Evolutionary conservation across 163 green algal species (phyloP).

Genomic region (Prototheca stagnorum): DNA sequence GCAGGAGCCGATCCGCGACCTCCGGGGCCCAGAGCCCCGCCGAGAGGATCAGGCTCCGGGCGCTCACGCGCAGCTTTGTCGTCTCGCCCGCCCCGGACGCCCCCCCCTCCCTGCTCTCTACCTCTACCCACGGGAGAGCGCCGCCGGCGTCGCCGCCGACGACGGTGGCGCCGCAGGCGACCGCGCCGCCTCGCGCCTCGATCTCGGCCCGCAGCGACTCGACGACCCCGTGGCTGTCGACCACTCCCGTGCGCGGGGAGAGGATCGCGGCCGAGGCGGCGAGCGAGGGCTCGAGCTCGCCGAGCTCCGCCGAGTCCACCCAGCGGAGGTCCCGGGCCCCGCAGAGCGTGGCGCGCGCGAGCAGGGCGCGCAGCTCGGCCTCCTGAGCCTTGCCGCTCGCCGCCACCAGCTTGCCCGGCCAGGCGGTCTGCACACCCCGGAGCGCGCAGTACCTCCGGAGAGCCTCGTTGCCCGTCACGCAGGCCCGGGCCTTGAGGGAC

Average conservation of each 20-base stretch:
- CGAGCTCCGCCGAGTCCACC: conserved; percentile 9
- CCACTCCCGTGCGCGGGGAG: conserved; percentile 39
- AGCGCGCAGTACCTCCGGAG: conserved; percentile 28
- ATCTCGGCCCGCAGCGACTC: conserved; percentile 8
- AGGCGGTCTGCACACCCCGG: conserved; percentile 18
- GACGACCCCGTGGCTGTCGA: conserved; percentile 31
- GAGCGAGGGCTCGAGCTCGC: conserved; percentile 34
- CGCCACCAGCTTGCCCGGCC: conserved; percentile 47
- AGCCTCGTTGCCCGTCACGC: conserved; percentile 35
- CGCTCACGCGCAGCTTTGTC: conserved; percentile 13
- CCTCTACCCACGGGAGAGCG: conserved; percentile 10
- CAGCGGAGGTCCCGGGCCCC: conserved; percentile 8
- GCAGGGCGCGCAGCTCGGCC: not conserved
- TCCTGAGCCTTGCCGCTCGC: conserved; percentile 17
- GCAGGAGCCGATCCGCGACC: conserved; percentile 22
- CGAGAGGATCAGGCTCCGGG: conserved; percentile 36
- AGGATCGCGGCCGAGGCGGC: conserved; percentile 28
- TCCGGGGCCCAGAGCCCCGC: conserved; percentile 33
- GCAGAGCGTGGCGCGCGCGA: conserved; percentile 20
- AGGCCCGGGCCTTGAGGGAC: conserved; percentile 48
- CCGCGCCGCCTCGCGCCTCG: conserved; percentile 5
- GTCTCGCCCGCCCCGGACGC: conserved; percentile 7
- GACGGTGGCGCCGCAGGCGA: conserved; percentile 8
- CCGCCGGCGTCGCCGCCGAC: conserved; percentile 1
- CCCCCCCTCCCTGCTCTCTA: too few species aligned